These are phyloP conservation scores for Laguncularia racemosa DNA, from an alignment of 345 rosid genomes.

Conservation along the genomic window DNA sequence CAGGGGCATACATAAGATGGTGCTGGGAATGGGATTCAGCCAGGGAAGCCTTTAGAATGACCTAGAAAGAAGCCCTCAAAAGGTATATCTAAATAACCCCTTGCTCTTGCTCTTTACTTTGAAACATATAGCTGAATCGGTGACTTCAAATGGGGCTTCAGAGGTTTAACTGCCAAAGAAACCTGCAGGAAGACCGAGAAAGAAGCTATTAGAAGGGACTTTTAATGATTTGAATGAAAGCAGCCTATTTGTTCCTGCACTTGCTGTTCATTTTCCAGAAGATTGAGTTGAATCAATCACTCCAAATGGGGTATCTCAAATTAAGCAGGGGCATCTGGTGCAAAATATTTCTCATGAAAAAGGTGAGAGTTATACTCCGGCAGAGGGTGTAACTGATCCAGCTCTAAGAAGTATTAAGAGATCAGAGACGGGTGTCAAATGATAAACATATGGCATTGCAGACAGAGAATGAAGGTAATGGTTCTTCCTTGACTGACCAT, in stretches of 20 bases:
- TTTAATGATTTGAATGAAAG: conserved; percentile 10
- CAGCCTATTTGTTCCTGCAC: conserved; percentile 29
- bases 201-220: conserved; percentile 21
- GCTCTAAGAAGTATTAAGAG: conserved; percentile 16
- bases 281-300: conserved; percentile 26
- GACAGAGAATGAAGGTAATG: conserved; percentile 21
- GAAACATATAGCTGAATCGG: not conserved
- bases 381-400: conserved; percentile 18
- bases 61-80: conserved; percentile 20
- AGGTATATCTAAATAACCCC: not conserved
- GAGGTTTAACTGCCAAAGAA: conserved; percentile 20
- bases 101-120: not conserved
- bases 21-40: conserved; percentile 11
- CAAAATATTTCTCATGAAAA: conserved; percentile 15
- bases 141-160: not conserved
- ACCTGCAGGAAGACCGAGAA: conserved; percentile 37
- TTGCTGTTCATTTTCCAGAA: conserved; percentile 37
- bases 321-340: conserved; percentile 19
- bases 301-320: conserved; percentile 23
- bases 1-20: conserved; percentile 9
- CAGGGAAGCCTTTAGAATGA: conserved; percentile 21
- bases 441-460: conserved; percentile 7
- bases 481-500: conserved; percentile 15
- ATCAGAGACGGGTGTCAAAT: too few relatives aligned
- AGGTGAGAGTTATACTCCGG: conserved; percentile 9